phyloP scores from a whole-genome alignment of 2,329 filamentous ascomycete species.

The Hymenoscyphus occultus region DNA sequence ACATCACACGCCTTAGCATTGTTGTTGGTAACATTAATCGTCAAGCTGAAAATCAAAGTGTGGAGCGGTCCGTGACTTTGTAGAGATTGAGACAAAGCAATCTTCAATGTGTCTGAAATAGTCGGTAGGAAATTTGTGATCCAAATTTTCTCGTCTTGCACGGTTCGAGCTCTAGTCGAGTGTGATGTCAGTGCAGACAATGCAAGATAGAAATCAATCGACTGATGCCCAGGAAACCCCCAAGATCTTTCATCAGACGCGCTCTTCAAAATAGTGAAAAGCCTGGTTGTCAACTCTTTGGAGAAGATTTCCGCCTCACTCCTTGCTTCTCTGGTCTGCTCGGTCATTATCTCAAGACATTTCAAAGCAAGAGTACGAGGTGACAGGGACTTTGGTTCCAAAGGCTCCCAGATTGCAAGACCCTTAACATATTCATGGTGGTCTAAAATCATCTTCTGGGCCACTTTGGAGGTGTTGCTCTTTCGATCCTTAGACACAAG shows the following conservation, averaged over 20 bases:
- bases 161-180: conserved; percentile 48
- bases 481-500: conserved; percentile 61
- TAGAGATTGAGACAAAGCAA: conserved; percentile 38
- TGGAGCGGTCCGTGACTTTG: conserved; percentile 39
- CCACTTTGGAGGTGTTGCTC: conserved; percentile 66
- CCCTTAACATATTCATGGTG: conserved; percentile 53
- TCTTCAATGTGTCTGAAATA: conserved; percentile 46
- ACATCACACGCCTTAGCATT: conserved; percentile 64
- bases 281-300: conserved; percentile 44
- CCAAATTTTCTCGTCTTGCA: conserved; percentile 44
- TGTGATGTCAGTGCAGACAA: conserved; percentile 54
- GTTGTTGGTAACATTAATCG: conserved; percentile 84
- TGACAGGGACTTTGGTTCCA: conserved; percentile 50
- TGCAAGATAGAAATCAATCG: conserved; percentile 41
- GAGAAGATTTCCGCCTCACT: conserved; percentile 50
- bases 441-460: conserved; percentile 52
- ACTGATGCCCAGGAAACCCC: conserved; percentile 25
- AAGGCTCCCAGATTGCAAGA: conserved; percentile 59
- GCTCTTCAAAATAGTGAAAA: conserved; percentile 45
- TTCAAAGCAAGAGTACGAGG: conserved; percentile 63
- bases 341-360: conserved; percentile 56
- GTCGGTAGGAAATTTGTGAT: conserved; percentile 49
- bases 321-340: conserved; percentile 48
- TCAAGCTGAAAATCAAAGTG: conserved; percentile 56
- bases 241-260: conserved; percentile 28